Evolutionary conservation across 257 asterid genomes (phyloP).

Genomic region (Sherardia arvensis): DNA sequence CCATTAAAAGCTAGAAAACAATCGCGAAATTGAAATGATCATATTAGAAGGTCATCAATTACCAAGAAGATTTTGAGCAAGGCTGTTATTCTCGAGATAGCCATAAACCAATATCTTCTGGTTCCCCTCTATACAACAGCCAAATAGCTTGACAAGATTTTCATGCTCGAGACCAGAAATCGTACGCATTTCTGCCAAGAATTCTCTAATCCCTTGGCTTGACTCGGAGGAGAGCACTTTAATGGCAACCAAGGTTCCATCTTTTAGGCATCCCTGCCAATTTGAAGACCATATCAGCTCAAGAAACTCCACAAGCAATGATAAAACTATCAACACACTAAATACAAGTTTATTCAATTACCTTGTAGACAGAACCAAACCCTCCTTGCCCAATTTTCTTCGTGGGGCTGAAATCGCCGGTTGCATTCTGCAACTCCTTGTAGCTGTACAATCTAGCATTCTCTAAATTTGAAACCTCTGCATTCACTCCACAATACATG

Average conservation of each 20-base stretch:
- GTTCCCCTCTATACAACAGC: conserved; percentile 71
- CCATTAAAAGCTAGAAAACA: conserved; percentile 1
- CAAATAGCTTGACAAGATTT: conserved; percentile 68
- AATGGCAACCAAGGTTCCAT: conserved; percentile 64
- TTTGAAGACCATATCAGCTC: conserved; percentile 3
- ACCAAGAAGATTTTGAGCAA: conserved; percentile 87
- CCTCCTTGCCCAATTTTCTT: conserved; percentile 92
- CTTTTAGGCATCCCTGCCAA: conserved; percentile 67
- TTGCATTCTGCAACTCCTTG: conserved; percentile 55
- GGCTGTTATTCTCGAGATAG: conserved; percentile 82
- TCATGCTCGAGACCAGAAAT: conserved; percentile 75
- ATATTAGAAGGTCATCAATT: conserved; percentile 5
- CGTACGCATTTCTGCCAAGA: conserved; percentile 53
- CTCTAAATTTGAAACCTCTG: conserved; percentile 54
- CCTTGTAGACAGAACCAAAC: conserved; percentile 86
- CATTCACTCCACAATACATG: conserved; percentile 18
- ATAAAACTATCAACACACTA: neutral
- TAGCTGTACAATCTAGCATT: conserved; percentile 47
- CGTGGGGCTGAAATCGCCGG: conserved; percentile 42
- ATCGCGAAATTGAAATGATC: conserved; percentile 2
- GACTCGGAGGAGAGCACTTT: conserved; percentile 86
- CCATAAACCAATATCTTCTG: conserved; percentile 82
- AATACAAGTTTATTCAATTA: conserved; percentile 5
- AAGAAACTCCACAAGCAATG: conserved; percentile 2
- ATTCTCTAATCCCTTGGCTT: conserved; percentile 67